Evolutionary conservation across 768 basidiomycete genomes (phyloP).

Genomic region (Lentinus brumalis): DNA sequence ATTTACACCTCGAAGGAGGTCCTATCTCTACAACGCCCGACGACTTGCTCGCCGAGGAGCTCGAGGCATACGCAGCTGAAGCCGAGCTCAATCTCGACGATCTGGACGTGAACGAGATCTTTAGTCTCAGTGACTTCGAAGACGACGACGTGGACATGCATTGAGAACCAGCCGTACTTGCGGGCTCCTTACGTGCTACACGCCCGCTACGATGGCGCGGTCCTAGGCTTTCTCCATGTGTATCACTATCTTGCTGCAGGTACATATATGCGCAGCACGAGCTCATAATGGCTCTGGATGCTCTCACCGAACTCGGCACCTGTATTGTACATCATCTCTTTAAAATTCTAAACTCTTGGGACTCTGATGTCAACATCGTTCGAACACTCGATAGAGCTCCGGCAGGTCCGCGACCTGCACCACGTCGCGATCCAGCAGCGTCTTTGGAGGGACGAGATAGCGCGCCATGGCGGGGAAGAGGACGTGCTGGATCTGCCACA

Average conservation of each 20-base stretch:
- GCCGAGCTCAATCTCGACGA: conserved; percentile 34
- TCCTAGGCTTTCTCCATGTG: too few species aligned
- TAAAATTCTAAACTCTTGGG: too few species aligned
- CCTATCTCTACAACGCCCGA: conserved; percentile 37
- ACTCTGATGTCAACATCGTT: conserved; percentile 80
- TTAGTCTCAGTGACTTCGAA: conserved; percentile 30
- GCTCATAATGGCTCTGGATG: too few species aligned
- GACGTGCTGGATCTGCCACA: conserved; percentile 90
- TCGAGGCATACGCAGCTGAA: conserved; percentile 62
- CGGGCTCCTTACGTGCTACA: too few species aligned
- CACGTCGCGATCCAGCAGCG: conserved; percentile 69
- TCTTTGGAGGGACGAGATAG: conserved; percentile 70
- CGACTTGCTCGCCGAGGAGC: conserved; percentile 58
- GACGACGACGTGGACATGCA: conserved; percentile 25
- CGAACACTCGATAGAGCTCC: conserved; percentile 93
- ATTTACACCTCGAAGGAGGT: too few species aligned
- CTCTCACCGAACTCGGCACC: too few species aligned
- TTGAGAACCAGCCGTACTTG: not conserved
- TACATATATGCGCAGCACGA: too few species aligned
- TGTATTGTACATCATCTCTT: conserved; percentile 10
- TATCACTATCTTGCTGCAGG: too few species aligned
- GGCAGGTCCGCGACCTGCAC: conserved; percentile 89
- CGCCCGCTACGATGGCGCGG: not conserved
- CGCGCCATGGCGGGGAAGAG: conserved; percentile 85
- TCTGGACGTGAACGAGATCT: conserved; percentile 29